A percentile compares a stretch with the other conserved stretches of the same genome.
These are phyloP conservation scores for Triglochin maritima DNA, from an alignment of 106 monocot species.

Conservation along the genomic window DNA sequence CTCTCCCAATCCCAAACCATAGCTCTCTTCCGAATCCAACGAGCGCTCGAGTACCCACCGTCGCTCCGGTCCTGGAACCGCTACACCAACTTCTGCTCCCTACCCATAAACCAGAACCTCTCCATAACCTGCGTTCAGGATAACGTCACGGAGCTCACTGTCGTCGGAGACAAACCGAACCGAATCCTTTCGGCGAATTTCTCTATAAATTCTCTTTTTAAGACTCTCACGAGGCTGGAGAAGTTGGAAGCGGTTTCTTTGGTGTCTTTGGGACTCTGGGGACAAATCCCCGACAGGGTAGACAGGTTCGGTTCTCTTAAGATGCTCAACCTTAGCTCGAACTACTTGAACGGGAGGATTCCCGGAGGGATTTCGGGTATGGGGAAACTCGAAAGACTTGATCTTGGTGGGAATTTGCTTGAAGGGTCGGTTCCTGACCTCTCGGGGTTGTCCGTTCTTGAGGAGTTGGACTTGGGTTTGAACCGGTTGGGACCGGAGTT, in stretches of 20 bases:
- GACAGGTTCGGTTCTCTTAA: conserved; percentile 26
- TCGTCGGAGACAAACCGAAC: conserved; percentile 25
- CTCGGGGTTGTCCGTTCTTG: conserved; percentile 15
- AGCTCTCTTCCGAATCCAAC: conserved; percentile 6
- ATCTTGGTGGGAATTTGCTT: conserved; percentile 25
- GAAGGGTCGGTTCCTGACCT: conserved; percentile 48
- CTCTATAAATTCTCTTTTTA: conserved; percentile 68
- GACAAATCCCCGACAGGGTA: conserved; percentile 42
- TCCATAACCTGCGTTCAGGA: conserved; percentile 39
- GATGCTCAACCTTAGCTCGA: conserved; percentile 59
- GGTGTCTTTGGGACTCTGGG: conserved; percentile 75
- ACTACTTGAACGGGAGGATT: conserved; percentile 43
- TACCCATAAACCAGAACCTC: conserved; percentile 39
- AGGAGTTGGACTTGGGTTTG: conserved; percentile 35
- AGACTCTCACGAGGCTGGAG: conserved; percentile 47
- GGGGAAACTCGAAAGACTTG: conserved; percentile 24
- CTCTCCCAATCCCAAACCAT: not conserved
- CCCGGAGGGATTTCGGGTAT: conserved; percentile 25
- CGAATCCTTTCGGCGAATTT: conserved; percentile 39
- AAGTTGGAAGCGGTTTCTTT: conserved; percentile 45
- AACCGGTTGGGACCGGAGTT: conserved; percentile 46
- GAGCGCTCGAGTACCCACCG: conserved; percentile 47
- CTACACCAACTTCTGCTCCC: conserved; percentile 40
- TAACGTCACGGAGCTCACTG: conserved; percentile 37
- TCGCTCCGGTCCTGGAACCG: conserved; percentile 20